A percentile compares a stretch with the other conserved stretches of the same genome.
Evolutionary conservation across 352 stramenopile genomes (phyloP).

Genomic region (Globisporangium barbulae): DNA sequence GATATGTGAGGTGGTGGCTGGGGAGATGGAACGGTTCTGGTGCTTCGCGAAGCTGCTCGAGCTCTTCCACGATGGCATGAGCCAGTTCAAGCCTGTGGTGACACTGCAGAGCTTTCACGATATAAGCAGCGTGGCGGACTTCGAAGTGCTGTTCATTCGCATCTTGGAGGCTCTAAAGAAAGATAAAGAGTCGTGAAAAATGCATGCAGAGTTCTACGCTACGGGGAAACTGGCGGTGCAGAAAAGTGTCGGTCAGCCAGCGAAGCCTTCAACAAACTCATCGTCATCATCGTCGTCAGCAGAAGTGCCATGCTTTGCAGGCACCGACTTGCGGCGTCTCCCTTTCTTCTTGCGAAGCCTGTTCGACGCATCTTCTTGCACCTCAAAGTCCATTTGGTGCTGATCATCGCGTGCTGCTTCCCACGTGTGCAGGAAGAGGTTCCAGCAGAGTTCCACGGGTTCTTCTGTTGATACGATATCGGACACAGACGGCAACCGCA

Average conservation of each 20-base stretch:
- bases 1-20: slow-evolving; percentile 37
- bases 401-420: slow-evolving; percentile 57
- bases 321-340: slow-evolving; percentile 32
- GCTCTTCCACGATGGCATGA: slow-evolving; percentile 48
- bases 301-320: slow-evolving; percentile 17
- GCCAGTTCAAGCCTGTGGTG: slow-evolving; percentile 41
- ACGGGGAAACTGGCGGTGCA: background rate
- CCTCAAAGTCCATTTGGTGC: slow-evolving; percentile 65
- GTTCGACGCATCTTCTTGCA: slow-evolving; percentile 21
- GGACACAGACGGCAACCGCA: slow-evolving; percentile 20
- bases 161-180: slow-evolving; percentile 43
- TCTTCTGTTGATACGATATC: slow-evolving; percentile 30
- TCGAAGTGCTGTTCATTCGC: slow-evolving; percentile 68
- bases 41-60: slow-evolving; percentile 59
- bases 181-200: slow-evolving; percentile 16
- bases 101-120: slow-evolving; percentile 35
- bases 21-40: slow-evolving; percentile 65
- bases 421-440: slow-evolving; percentile 54
- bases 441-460: slow-evolving; percentile 51
- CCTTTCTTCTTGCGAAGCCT: slow-evolving; percentile 20
- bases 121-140: slow-evolving; percentile 33
- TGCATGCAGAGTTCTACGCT: slow-evolving; percentile 7
- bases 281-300: slow-evolving; percentile 22
- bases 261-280: slow-evolving; percentile 17
- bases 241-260: slow-evolving; percentile 1